Percentiles rank a stretch among this genome's conserved stretches.
Conservation (phyloP, 2,329 filamentous ascomycete species). For the Nothomitra cinnamomea region DNA sequence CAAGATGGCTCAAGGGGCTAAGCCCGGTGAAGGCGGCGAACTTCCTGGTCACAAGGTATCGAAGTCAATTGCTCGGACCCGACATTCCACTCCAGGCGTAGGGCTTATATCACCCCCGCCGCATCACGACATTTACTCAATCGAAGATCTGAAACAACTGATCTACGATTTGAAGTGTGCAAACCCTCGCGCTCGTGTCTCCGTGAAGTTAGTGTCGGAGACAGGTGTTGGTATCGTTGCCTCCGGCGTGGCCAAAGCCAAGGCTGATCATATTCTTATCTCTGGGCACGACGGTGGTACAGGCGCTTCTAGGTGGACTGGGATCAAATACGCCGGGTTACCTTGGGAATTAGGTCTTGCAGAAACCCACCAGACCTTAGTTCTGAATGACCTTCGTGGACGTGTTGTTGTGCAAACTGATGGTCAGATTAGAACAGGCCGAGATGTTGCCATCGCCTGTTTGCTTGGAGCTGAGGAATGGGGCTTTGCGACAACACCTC, state of each 20-base stretch:
- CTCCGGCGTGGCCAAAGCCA: conserved; percentile 92
- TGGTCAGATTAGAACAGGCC: conserved; percentile 79
- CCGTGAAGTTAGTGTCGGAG: conserved; percentile 94
- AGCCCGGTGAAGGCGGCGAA: conserved; percentile 94
- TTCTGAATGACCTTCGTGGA: conserved; percentile 87
- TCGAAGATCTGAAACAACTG: conserved; percentile 92
- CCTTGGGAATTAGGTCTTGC: conserved; percentile 95
- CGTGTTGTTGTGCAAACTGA: conserved; percentile 94
- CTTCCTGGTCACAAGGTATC: conserved; percentile 94
- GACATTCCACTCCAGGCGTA: conserved; percentile 91
- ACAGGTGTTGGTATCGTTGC: conserved; percentile 95
- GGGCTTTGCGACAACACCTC: conserved; percentile 85
- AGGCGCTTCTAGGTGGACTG: conserved; percentile 91
- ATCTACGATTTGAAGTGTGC: conserved; percentile 97
- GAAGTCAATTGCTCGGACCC: conserved; percentile 79
- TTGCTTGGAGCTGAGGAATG: conserved; percentile 95
- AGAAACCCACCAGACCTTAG: conserved; percentile 90
- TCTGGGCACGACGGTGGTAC: conserved; percentile 95
- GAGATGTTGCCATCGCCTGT: conserved; percentile 88
- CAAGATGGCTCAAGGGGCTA: conserved; percentile 98
- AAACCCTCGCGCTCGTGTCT: conserved; percentile 79
- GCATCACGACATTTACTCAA: conserved; percentile 97
- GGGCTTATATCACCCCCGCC: conserved; percentile 91
- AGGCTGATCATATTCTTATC: conserved; percentile 91
- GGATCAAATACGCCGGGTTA: conserved; percentile 95